Evolutionary conservation across 2,329 filamentous ascomycete genomes (phyloP), one percentile per base, ranked within the genome.

Genomic region (Aspergillus pseudotamarii): DNA sequence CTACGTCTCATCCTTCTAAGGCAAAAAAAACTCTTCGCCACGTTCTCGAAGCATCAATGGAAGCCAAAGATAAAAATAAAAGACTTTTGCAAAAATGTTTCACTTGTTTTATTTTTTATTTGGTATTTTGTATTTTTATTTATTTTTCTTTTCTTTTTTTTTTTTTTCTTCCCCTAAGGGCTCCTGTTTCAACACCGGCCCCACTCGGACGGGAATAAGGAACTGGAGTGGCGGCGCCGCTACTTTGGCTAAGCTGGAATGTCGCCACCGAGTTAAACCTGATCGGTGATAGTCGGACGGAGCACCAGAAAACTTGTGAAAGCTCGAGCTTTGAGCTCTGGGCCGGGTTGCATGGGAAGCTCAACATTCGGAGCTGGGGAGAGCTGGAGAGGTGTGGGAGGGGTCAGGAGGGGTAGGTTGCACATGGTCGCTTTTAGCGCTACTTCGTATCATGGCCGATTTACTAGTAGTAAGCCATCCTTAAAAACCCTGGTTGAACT

Each of bases 191-290:
- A 59, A 62, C 63, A 56, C 61, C 30, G 64, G 64, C 56, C 57
- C 61, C 61, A 64, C 67, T 59, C 45, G 61, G 60, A 66, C 66
- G 66, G 67, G 66, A 68, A 68, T 65, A 68, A 68, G 64, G 66
- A 68, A 67, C 64, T 65, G 65, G 58, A 69, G 67, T 69, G 67
- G 67, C 66, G 67, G 64, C 51, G 58, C 51, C 23, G 51, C 32
- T 38, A 55, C 32, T 26, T 41, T 38, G 61, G 61, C 64, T 66
- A 68, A 66, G 63, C 57, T 54, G 64, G 53, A 58, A 57, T 66
- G 66, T 69, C 57, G 63, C 66, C 61, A 64, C 61, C 56, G 51
- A 59, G 28, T 58, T 54, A 54, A 60, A 58, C 59, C 59, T 2
- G 28, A 54, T 64, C 23, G 12, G 64, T 41, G n/a, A 43, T 60